phyloP scores from a whole-genome alignment of 2,329 filamentous ascomycete species.

The Sarocladiaceae sp. region DNA sequence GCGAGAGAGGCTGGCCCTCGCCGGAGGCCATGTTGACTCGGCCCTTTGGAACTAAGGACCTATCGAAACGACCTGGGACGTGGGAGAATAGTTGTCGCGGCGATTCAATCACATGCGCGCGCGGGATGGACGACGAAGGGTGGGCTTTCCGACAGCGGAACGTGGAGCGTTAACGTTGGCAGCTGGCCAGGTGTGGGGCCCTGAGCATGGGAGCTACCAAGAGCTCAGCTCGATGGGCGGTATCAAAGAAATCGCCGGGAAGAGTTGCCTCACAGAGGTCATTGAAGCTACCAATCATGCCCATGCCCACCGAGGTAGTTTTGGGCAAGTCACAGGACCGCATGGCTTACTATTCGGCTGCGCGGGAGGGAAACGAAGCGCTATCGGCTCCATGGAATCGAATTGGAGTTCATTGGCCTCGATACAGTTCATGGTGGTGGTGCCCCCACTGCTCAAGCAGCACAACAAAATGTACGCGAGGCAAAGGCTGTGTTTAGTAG shows the following conservation, averaged over 20 bases:
- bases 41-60: not conserved
- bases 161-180: not conserved
- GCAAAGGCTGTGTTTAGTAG: too few relatives aligned
- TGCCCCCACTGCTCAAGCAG: too few relatives aligned
- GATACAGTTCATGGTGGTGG: too few relatives aligned
- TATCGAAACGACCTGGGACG: not conserved
- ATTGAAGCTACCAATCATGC: too few relatives aligned
- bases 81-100: not conserved
- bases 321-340: too few relatives aligned
- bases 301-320: too few relatives aligned
- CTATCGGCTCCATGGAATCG: too few relatives aligned
- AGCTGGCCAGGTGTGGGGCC: not conserved
- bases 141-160: not conserved
- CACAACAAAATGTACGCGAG: too few relatives aligned
- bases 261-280: too few relatives aligned
- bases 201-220: not conserved
- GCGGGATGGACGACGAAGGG: not conserved
- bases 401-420: too few relatives aligned
- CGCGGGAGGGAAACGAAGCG: too few relatives aligned
- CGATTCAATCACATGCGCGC: not conserved
- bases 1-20: conserved; percentile 30
- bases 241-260: not conserved
- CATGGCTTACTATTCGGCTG: too few relatives aligned
- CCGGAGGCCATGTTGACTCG: conserved; percentile 23
- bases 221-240: not conserved